A percentile compares a stretch with the other conserved stretches of the same genome.
These are phyloP conservation scores for Colletotrichum trifolii DNA, from an alignment of 2,329 filamentous ascomycete genomes.

Conservation along the genomic window DNA sequence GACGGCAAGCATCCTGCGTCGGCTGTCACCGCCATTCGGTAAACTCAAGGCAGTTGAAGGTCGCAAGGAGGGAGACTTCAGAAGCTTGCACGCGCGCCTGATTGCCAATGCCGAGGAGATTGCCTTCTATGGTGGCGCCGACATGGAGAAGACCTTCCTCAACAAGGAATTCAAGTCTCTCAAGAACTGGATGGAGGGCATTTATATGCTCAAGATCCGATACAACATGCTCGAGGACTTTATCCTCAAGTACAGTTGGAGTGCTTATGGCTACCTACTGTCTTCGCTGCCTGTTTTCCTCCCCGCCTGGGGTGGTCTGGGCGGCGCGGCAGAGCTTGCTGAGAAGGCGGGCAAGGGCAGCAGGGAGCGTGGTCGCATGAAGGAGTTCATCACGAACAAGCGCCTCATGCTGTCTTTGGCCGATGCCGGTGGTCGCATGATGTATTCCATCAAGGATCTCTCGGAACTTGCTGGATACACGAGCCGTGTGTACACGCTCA, in stretches of 20 bases:
- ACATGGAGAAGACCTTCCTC: constrained; percentile 93
- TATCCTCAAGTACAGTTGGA: constrained; percentile 98
- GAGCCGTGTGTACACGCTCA: constrained; percentile 93
- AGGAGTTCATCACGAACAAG: constrained; percentile 99
- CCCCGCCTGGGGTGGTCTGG: constrained; percentile 90
- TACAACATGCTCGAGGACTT: constrained; percentile 99
- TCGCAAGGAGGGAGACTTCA: constrained; percentile 93
- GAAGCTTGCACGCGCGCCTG: constrained; percentile 87
- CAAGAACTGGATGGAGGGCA: constrained; percentile 97
- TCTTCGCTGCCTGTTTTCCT: constrained; percentile 94
- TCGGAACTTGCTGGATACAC: constrained; percentile 96
- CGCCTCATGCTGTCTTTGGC: constrained; percentile 96
- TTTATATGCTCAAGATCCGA: constrained; percentile 96
- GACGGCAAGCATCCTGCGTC: constrained; percentile 89
- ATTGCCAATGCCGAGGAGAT: constrained; percentile 98
- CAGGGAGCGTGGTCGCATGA: constrained; percentile 88
- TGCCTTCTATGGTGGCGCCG: constrained; percentile 95
- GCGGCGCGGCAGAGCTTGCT: constrained; percentile 75
- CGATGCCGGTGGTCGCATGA: constrained; percentile 96
- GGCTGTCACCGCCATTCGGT: constrained; percentile 92
- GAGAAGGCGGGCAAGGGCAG: constrained; percentile 61
- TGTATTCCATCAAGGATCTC: constrained; percentile 99
- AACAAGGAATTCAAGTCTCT: constrained; percentile 93
- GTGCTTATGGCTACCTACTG: constrained; percentile 93
- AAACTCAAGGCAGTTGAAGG: constrained; percentile 97